Conservation (phyloP, 2,329 filamentous ascomycete species). For the Gliomastix tumulicola region DNA sequence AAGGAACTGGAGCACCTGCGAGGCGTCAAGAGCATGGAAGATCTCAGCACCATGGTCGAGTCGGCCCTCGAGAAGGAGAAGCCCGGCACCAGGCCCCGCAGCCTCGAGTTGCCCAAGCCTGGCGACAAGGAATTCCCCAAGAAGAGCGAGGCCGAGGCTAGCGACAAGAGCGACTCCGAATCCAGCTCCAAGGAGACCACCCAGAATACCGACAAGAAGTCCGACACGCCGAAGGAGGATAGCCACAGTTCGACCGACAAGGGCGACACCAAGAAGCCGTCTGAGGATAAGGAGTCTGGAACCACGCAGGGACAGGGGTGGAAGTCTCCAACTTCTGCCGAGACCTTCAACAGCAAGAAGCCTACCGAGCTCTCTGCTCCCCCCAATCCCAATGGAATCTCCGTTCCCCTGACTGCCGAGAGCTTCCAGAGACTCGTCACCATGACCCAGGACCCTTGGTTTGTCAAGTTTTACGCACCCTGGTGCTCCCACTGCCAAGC, state of each 20-base stretch:
- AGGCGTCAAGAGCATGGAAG: slow-evolving; percentile 61
- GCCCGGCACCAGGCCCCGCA: slow-evolving; percentile 70
- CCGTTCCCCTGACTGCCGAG: slow-evolving; percentile 71
- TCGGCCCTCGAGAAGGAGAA: slow-evolving; percentile 67
- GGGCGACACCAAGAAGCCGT: slow-evolving; percentile 5
- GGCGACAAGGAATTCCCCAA: slow-evolving; percentile 48
- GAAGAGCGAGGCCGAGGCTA: background rate
- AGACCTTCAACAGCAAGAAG: slow-evolving; percentile 8
- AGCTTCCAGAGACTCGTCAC: slow-evolving; percentile 82
- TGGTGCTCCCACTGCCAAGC: slow-evolving; percentile 97
- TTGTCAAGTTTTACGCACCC: slow-evolving; percentile 97
- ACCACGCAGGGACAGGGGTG: slow-evolving; percentile 3
- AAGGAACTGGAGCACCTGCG: slow-evolving; percentile 54
- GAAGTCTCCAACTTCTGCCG: slow-evolving; percentile 4
- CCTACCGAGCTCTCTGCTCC: slow-evolving; percentile 17
- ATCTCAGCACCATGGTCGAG: slow-evolving; percentile 67
- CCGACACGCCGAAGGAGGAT: slow-evolving; percentile 8
- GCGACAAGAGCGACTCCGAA: background rate
- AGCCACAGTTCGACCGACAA: slow-evolving; percentile 10
- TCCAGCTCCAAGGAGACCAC: slow-evolving; percentile 11
- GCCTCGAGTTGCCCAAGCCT: slow-evolving; percentile 61
- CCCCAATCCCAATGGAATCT: slow-evolving; percentile 71
- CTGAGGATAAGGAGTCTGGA: slow-evolving; percentile 4
- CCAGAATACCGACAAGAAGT: slow-evolving; percentile 25
- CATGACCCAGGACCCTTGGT: slow-evolving; percentile 86